phyloP scores from a whole-genome alignment of 2,329 filamentous ascomycete species.

The Talaromyces pinophilus region DNA sequence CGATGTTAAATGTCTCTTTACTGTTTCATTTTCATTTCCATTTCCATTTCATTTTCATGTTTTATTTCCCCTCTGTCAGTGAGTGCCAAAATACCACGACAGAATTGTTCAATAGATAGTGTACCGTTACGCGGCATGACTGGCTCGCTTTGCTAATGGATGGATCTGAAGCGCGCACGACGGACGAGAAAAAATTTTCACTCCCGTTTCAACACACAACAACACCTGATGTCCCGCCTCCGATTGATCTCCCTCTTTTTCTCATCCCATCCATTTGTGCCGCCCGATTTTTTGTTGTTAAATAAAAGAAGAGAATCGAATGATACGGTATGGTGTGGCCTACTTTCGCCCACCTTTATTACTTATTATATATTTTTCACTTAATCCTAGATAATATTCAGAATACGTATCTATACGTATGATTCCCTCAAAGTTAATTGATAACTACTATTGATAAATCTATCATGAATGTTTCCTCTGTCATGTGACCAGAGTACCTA shows the following conservation, averaged over 20 bases:
- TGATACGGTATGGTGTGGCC: constrained; percentile 27
- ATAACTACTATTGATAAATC: too few relatives aligned
- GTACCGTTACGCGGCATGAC: constrained; percentile 19
- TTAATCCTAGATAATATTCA: not conserved
- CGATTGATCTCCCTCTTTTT: not conserved
- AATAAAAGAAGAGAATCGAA: constrained; percentile 7
- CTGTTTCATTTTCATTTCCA: not conserved
- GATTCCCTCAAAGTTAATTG: too few relatives aligned
- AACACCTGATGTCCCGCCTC: constrained; percentile 2
- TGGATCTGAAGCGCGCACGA: not conserved
- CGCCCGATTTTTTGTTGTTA: constrained; percentile 6
- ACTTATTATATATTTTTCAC: not conserved
- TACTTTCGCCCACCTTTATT: constrained; percentile 35
- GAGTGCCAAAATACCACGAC: not conserved
- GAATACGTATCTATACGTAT: too few relatives aligned
- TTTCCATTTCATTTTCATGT: not conserved
- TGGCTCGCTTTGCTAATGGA: constrained; percentile 2
- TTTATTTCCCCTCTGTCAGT: constrained; percentile 8
- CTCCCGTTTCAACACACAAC: constrained; percentile 6
- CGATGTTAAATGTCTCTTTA: constrained; percentile 7
- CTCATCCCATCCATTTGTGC: not conserved
- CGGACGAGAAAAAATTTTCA: constrained; percentile 13
- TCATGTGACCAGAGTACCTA: too few relatives aligned
- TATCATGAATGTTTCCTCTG: too few relatives aligned
- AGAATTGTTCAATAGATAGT: constrained; percentile 22